Conservation (phyloP, 257 asterid genomes). For the Nicotiana tomentosiformis region DNA sequence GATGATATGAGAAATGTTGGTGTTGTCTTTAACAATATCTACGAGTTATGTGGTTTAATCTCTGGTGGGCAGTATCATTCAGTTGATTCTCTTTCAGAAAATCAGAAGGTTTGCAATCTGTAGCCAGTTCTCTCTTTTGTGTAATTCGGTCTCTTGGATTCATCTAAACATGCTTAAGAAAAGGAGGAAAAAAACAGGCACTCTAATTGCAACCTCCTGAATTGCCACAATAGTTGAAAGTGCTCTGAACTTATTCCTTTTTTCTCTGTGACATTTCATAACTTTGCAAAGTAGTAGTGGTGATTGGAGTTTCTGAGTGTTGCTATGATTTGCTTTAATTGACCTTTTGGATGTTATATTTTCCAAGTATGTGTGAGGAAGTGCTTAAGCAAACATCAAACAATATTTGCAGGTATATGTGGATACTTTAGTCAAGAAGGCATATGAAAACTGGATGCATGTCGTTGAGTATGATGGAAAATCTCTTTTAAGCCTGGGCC, state of each 20-base stretch:
- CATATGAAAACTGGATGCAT: constrained; percentile 85
- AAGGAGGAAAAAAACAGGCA: background rate
- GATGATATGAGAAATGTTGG: constrained; percentile 76
- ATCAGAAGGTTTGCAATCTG: constrained; percentile 67
- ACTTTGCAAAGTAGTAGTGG: background rate
- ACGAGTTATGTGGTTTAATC: constrained; percentile 74
- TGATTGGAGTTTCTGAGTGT: background rate
- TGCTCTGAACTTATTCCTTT: background rate
- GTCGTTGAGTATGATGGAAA: constrained; percentile 89
- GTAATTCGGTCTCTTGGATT: background rate
- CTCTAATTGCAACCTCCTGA: background rate
- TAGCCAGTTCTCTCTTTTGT: background rate
- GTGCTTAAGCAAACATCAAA: background rate
- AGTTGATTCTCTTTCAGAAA: constrained; percentile 68
- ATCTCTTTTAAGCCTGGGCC: constrained; percentile 61
- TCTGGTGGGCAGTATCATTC: constrained; percentile 68
- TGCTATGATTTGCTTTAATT: background rate
- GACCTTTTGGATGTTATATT: background rate
- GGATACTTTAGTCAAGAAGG: constrained; percentile 82
- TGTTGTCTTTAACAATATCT: constrained; percentile 75
- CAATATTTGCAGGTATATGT: constrained; percentile 55
- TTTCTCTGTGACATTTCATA: background rate
- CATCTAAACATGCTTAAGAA: background rate
- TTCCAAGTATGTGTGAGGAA: background rate
- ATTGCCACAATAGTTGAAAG: background rate